phyloP scores from a whole-genome alignment of 129 eudicot species.

The Chrysanthemum makinoi region DNA sequence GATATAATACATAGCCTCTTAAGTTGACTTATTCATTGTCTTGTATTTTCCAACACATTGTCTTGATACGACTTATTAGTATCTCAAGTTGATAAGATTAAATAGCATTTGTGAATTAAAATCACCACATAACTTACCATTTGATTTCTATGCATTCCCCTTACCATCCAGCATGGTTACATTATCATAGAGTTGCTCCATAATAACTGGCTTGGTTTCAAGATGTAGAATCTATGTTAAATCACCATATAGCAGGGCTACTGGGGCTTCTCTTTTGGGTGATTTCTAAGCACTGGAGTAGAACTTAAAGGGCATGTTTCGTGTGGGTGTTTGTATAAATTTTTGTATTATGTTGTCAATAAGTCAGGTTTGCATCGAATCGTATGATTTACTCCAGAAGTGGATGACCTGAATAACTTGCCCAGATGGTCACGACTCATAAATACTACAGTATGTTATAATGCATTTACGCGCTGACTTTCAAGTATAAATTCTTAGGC shows the following conservation, averaged over 20 bases:
- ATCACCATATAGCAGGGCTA: neutral
- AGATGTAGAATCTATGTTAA: neutral
- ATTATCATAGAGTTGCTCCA: neutral
- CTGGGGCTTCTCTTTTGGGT: no score
- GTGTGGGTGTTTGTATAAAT: no score
- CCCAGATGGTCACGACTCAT: no score
- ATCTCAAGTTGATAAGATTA: neutral
- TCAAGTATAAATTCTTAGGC: no score
- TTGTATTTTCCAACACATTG: neutral
- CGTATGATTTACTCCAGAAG: no score
- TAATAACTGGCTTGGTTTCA: no score
- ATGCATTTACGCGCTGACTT: no score
- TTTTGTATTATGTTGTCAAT: neutral
- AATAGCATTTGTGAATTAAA: neutral
- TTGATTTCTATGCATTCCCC: neutral
- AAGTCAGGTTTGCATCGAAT: neutral
- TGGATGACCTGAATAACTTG: no score
- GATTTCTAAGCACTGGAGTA: no score
- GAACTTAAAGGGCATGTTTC: no score
- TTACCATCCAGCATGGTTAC: neutral
- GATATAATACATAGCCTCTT: constrained; percentile 4
- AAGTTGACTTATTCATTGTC: neutral
- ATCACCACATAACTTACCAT: neutral
- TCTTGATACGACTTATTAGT: neutral
- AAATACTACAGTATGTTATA: no score